phyloP scores from a whole-genome alignment of 2,329 filamentous ascomycete genomes.

The Immersiporthe knoxdaviesiana region DNA sequence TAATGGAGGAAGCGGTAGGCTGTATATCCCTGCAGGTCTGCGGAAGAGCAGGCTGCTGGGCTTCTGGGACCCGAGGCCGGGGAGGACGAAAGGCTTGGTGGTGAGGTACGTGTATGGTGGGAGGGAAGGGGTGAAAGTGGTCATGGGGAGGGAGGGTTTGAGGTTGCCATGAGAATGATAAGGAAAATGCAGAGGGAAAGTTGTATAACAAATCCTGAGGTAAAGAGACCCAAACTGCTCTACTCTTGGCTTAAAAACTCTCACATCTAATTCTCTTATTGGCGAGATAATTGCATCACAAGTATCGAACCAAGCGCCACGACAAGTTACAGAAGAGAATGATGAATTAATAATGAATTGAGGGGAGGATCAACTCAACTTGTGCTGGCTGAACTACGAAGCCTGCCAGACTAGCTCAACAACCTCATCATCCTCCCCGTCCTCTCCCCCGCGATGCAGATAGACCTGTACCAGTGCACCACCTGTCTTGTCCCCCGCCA shows the following conservation, averaged over 20 bases:
- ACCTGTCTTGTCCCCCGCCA: constrained; percentile 39
- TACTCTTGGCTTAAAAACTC: no score
- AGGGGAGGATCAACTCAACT: background rate
- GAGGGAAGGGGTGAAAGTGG: constrained; percentile 41
- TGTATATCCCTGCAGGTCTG: constrained; percentile 46
- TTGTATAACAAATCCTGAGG: no score
- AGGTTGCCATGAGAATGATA: constrained; percentile 36
- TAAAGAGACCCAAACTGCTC: no score
- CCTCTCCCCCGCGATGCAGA: constrained; percentile 45
- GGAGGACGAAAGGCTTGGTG: constrained; percentile 47
- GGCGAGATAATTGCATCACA: no score
- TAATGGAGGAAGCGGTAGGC: constrained; percentile 32
- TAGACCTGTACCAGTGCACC: constrained; percentile 56
- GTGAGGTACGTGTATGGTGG: constrained; percentile 49
- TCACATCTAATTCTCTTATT: no score
- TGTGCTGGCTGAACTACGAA: background rate
- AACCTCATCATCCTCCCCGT: constrained; percentile 49
- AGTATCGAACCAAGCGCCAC: no score
- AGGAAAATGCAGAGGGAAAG: background rate
- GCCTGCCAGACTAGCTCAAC: constrained; percentile 51
- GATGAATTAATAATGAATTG: background rate
- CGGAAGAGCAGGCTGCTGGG: constrained; percentile 50
- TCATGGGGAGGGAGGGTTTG: constrained; percentile 42
- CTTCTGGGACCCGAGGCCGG: constrained; percentile 56
- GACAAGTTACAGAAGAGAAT: no score